phyloP scores from a whole-genome alignment of 179 eudicot species.

The Camellia oleifera region DNA sequence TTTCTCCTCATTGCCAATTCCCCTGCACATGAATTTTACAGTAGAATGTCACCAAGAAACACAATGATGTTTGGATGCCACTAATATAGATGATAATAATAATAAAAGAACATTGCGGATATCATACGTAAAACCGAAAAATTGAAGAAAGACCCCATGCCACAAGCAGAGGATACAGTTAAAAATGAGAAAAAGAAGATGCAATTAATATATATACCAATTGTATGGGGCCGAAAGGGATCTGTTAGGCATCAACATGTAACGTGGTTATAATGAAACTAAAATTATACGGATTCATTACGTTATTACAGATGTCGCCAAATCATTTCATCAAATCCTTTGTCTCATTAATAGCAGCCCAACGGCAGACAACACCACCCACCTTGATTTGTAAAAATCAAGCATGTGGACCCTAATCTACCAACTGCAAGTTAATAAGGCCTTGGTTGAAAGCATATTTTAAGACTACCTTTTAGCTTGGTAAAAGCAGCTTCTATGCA shows the following conservation, averaged over 20 bases:
- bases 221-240: not conserved
- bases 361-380: not conserved
- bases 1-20: slow-evolving; percentile 84
- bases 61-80: not conserved
- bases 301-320: not conserved
- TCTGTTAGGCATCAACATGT: not conserved
- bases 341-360: not conserved
- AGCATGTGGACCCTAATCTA: too few relatives aligned
- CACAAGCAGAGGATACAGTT: not conserved
- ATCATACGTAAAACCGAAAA: not conserved
- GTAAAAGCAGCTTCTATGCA: too few relatives aligned
- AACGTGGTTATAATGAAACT: not conserved
- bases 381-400: too few relatives aligned
- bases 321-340: not conserved
- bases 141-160: not conserved
- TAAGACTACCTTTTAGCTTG: too few relatives aligned
- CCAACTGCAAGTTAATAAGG: too few relatives aligned
- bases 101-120: not conserved
- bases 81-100: not conserved
- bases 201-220: not conserved
- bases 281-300: not conserved
- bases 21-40: slow-evolving; percentile 46
- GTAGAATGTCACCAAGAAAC: not conserved
- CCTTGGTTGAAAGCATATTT: too few relatives aligned
- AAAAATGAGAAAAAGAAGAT: not conserved